Evolutionary conservation across 345 rosid genomes (phyloP), one percentile per base, ranked within the genome.

Genomic region (Laguncularia racemosa): DNA sequence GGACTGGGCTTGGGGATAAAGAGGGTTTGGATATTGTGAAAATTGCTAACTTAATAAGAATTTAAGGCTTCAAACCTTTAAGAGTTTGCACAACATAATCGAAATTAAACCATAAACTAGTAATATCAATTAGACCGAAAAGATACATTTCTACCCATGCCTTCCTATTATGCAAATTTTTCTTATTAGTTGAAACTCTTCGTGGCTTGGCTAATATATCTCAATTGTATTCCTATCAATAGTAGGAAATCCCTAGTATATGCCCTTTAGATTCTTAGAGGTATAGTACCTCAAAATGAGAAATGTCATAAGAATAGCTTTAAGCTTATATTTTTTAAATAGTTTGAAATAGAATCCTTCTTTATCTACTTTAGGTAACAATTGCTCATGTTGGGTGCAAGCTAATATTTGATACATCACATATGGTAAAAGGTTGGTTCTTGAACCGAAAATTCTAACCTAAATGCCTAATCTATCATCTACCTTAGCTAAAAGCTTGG

Each of bases 151-250:
- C n/a, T n/a, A n/a, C n/a, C n/a, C n/a, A n/a, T n/a, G n/a, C n/a
- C n/a, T n/a, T n/a, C n/a, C n/a, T n/a, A n/a, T n/a, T n/a, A n/a
- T n/a, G n/a, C n/a, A n/a, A n/a, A n/a, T n/a, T n/a, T n/a, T n/a
- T n/a, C 84, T 84, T 68, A 90, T 86, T 55, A 88, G 86, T 66
- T 84, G 91, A n/a, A n/a, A n/a, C n/a, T n/a, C n/a, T n/a, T n/a
- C n/a, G n/a, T n/a, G n/a, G n/a, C n/a, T n/a, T n/a, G n/a, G n/a
- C n/a, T n/a, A n/a, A 57, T 78, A 67, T 55, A 86, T 54, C 4
- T 71, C 82, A 20, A 80, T 68, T 58, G 73, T 65, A 18, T 81
- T 86, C 46, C 84, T 81, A 1, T 78, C 78, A 50, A 64, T 81
- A n/a, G 80, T 80, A 14, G 91, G 84, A 18, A 72, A 66, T 38